Evolutionary conservation across 495 filamentous ascomycete species (phyloP).

Genomic region (Annulohypoxylon nitens): DNA sequence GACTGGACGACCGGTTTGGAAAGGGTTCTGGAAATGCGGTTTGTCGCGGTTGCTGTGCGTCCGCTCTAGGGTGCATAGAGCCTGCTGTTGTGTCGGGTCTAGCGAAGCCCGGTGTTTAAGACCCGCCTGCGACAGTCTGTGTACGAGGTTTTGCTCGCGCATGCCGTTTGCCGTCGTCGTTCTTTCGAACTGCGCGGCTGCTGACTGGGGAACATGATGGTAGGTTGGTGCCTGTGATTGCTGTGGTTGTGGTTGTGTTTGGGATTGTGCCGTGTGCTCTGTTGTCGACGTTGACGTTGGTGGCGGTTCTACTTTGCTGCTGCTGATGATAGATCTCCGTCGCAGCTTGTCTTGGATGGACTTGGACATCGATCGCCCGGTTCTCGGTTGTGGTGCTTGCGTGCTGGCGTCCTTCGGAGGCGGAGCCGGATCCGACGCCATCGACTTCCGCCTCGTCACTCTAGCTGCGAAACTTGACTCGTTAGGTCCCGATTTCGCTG

Average conservation of each 20-base stretch:
- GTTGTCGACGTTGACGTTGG: not conserved
- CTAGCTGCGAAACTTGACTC: conserved; percentile 39
- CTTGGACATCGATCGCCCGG: conserved; percentile 32
- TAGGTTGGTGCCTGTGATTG: conserved; percentile 10
- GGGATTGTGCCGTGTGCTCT: not conserved
- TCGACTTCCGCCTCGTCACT: conserved; percentile 26
- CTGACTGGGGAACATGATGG: conserved; percentile 60
- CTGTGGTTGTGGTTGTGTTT: not conserved
- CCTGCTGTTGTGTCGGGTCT: conserved; percentile 32
- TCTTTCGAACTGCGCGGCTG: conserved; percentile 62
- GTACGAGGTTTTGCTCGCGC: conserved; percentile 50
- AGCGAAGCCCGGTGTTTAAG: conserved; percentile 46
- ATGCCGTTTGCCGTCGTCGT: conserved; percentile 60
- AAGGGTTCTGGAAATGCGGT: conserved; percentile 41
- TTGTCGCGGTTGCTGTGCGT: conserved; percentile 31
- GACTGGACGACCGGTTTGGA: conserved; percentile 26
- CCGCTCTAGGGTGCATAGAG: conserved; percentile 39
- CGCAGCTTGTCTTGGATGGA: conserved; percentile 45
- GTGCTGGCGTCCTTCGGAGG: conserved; percentile 11
- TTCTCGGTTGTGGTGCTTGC: conserved; percentile 23
- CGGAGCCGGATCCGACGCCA: conserved; percentile 3
- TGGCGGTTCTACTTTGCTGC: conserved; percentile 8
- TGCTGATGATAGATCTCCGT: conserved; percentile 26
- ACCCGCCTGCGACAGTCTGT: conserved; percentile 57
- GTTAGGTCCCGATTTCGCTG: conserved; percentile 20